Conservation (phyloP, 2,329 filamentous ascomycete species). For the Paraphoma chrysanthemicola region DNA sequence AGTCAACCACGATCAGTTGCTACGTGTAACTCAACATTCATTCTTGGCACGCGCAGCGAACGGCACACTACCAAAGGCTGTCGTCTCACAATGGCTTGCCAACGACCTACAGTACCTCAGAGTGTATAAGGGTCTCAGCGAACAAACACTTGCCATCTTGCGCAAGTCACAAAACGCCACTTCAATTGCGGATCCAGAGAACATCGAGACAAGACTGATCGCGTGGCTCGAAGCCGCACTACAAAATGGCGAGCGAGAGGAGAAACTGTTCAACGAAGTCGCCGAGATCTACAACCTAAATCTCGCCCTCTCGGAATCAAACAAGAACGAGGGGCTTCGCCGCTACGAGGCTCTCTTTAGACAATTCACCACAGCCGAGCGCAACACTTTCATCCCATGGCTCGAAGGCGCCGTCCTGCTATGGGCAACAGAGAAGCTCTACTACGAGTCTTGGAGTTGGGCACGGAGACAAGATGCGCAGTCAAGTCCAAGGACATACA, state of each 20-base stretch:
- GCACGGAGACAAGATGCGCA: slow-evolving; percentile 33
- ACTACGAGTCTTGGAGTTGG: slow-evolving; percentile 45
- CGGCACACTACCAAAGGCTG: slow-evolving; percentile 36
- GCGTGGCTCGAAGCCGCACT: slow-evolving; percentile 41
- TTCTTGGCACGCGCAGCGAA: slow-evolving; percentile 40
- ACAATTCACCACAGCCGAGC: slow-evolving; percentile 7
- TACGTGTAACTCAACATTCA: slow-evolving; percentile 36
- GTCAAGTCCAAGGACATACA: slow-evolving; percentile 21
- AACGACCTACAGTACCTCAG: slow-evolving; percentile 44
- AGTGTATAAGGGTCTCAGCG: slow-evolving; percentile 31
- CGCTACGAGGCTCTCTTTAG: slow-evolving; percentile 39
- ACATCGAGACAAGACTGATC: slow-evolving; percentile 30
- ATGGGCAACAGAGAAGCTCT: slow-evolving; percentile 45
- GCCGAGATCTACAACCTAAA: slow-evolving; percentile 35
- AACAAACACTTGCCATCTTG: slow-evolving; percentile 13
- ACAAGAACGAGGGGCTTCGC: slow-evolving; percentile 36
- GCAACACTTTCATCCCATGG: slow-evolving; percentile 36
- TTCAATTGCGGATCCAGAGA: slow-evolving; percentile 20
- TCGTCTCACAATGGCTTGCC: slow-evolving; percentile 43
- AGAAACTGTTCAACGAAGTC: slow-evolving; percentile 40
- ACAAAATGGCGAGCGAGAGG: slow-evolving; percentile 41
- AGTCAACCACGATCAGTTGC: slow-evolving; percentile 32
- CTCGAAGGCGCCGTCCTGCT: slow-evolving; percentile 41
- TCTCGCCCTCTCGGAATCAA: slow-evolving; percentile 17
- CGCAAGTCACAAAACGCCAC: slow-evolving; percentile 13